Percentiles rank a stretch among this genome's conserved stretches.
These are phyloP conservation scores for Arachis monticola DNA, from an alignment of 331 rosid species.

Conservation along the genomic window DNA sequence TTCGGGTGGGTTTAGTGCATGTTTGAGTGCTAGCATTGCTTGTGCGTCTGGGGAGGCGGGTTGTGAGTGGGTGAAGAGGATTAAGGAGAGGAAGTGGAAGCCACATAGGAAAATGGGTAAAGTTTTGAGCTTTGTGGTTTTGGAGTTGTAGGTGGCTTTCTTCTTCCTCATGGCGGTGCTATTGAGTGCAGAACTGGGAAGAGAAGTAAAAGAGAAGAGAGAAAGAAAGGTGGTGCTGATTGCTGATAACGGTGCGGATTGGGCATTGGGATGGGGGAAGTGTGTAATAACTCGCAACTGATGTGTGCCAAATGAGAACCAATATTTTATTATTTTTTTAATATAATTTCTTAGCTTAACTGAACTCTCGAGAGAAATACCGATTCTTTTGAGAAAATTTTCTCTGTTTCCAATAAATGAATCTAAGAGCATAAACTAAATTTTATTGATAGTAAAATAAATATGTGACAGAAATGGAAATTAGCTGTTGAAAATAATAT, in stretches of 20 bases:
- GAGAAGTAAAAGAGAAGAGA: neutral
- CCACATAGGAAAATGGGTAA: constrained; percentile 31
- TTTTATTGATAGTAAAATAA: too few species aligned
- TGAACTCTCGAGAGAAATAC: too few species aligned
- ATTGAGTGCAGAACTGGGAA: neutral
- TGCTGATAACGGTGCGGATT: too few species aligned
- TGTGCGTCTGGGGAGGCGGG: constrained; percentile 35
- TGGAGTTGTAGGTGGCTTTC: constrained; percentile 33
- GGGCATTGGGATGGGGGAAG: neutral
- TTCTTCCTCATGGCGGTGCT: neutral
- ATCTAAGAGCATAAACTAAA: too few species aligned
- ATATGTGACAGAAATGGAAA: too few species aligned
- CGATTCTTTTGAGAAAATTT: too few species aligned
- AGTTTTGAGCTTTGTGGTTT: constrained; percentile 16
- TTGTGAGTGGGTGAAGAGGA: constrained; percentile 38
- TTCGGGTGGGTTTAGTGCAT: constrained; percentile 40
- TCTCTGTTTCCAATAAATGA: too few species aligned
- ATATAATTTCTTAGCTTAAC: too few species aligned
- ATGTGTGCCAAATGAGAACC: neutral
- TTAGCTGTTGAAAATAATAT: too few species aligned
- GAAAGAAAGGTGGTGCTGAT: neutral
- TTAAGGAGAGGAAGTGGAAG: constrained; percentile 43
- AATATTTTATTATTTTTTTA: too few species aligned
- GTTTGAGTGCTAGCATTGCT: constrained; percentile 48
- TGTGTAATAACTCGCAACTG: neutral